Conservation (phyloP, 2,329 filamentous ascomycete genomes). For the Xylaria sp. region DNA sequence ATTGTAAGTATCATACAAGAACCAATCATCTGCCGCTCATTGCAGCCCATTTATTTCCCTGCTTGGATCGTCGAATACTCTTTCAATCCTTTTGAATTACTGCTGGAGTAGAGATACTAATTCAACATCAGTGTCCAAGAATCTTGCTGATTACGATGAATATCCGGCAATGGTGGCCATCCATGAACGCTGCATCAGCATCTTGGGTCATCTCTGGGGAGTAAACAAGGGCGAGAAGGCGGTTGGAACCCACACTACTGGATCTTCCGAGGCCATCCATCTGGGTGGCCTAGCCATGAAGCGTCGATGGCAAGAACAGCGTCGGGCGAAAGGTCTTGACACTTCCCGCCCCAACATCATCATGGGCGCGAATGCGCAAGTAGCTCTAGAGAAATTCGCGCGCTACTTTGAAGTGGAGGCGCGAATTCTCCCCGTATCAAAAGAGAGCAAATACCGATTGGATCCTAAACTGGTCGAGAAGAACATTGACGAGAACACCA, state of each 20-base stretch:
- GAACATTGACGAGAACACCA: conserved; percentile 80
- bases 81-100: no score
- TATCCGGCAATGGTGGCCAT: conserved; percentile 69
- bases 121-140: conserved; percentile 59
- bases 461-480: conserved; percentile 72
- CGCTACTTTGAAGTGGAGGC: conserved; percentile 80
- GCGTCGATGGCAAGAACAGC: conserved; percentile 75
- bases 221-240: conserved; percentile 70
- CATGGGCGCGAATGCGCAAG: conserved; percentile 79
- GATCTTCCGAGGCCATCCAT: conserved; percentile 64
- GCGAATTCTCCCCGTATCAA: conserved; percentile 70
- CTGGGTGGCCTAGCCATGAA: conserved; percentile 80
- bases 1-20: conserved; percentile 57
- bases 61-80: neutral
- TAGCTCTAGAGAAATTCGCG: conserved; percentile 78
- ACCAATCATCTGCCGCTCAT: no score
- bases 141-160: conserved; percentile 76
- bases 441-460: conserved; percentile 69
- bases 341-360: conserved; percentile 75
- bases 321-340: conserved; percentile 67
- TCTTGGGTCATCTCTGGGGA: conserved; percentile 74
- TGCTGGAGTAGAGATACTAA: neutral
- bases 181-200: conserved; percentile 75
- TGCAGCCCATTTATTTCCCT: no score
- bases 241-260: conserved; percentile 76